Evolutionary conservation across 805 yeast genomes (phyloP), one percentile per base, ranked within the genome.

Genomic region (Zygosaccharomyces siamensis): DNA sequence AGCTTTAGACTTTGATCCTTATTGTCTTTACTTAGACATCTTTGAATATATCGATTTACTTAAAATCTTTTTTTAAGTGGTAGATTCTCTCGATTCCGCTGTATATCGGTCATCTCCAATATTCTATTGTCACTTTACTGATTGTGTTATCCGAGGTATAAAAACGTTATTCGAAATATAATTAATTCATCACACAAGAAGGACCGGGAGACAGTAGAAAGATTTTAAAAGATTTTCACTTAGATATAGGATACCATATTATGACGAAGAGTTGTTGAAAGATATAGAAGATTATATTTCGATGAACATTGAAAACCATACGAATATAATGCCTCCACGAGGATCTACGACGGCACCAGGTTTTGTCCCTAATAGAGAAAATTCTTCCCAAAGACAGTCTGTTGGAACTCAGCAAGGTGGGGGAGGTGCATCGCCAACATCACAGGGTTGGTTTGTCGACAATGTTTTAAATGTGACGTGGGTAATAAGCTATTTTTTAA

Each of bases 361-460:
- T 14, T 30, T 41, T 18, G 44, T 28, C 10, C 28, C 44, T 24
- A 30, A 20, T 20, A 26, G 24, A 14, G 37, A 41, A n/a, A 18
- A 18, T 41, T 30, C 50, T 16, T 35, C 46, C 18, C 41, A 50
- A 16, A 26, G 47, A 24, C 51, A 47, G n/a, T n/a, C 42, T 11
- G 30, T 47, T 27, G 27, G 44, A 21, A 27, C 26, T 2, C 36
- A 31, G 18, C 27, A 23, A 18, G 44, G 44, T 33, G 36, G 36
- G n/a, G 41, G 41, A 16, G 27, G 41, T 5, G 41, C 28, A 14
- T 14, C 33, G 21, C 26, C 48, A 33, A 39, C 30, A 31, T 33
- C 55, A 41, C 49, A 48, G 23, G 55, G 49, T 8, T 49, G 55
- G 42, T 46, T 51, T 49, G 37, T 48, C 10, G 45, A 46, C 21